Base-by-base conservation (phyloP, 192 early-diverging fungal species). In the Gonapodya prolifera region DNA sequence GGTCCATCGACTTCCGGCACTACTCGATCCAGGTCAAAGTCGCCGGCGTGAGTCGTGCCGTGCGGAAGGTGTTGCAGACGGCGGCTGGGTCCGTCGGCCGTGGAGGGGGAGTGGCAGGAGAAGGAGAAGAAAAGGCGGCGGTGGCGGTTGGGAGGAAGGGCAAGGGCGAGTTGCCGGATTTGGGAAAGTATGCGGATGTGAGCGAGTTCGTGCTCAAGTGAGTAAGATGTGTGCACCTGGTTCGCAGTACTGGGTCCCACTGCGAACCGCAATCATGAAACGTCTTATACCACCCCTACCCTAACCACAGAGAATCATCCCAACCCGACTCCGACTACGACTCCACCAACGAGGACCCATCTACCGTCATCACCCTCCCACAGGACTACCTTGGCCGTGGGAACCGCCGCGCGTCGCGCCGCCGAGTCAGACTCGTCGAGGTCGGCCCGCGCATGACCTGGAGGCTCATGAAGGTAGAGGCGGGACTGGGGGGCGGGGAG, bases 1-100 rank as follows among this genome's bases (percentile, higher is more conserved):
- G 83, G 34, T 93, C 91, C 73, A 91, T 99, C 61, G 95, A 97
- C 81, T 92, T 98, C 80, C 89, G 97, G n/a, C 97, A 99, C 80
- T 99, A 95, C 81, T 84, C 83, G 70, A 92, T 99, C 75, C 89
- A 85, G 8, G 92, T 99, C 69, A 95, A 95, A 82, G 86, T 90
- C 2, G 90, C 92, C 1, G 97, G 97, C 61, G 87, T 98, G 30
- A 91, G 91, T 80, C 96, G 96, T 87, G 91, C 91, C 32, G 91
- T 98, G 73, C 95, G 96, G 79, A 86, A 89, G 23, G 85, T 98
- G 31, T 88, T 99, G 69, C 82, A 83, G 35, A 86, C 91, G 8
- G 45, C 23, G 45, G 8, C 45, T 23, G 45, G 45, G 8, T 16
- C 8, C 45, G n/a, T n/a, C n/a, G n/a, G n/a, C n/a, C n/a, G n/a